Base-by-base conservation (phyloP, 495 filamentous ascomycete species). In the Parathielavia hyrcaniae region DNA sequence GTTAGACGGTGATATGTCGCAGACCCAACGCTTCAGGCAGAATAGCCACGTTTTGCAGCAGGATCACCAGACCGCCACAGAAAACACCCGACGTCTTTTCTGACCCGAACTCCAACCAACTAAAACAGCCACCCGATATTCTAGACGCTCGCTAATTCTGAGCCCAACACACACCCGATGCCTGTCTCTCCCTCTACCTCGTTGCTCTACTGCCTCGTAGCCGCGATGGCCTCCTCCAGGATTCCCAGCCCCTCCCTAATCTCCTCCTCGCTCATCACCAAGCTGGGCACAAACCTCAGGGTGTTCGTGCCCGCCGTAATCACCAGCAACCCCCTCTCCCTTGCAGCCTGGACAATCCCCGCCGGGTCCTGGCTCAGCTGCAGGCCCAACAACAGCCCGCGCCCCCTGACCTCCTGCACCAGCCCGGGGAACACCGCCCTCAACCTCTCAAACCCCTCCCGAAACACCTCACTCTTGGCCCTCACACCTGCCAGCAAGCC, bases 251-350 rank as follows among this genome's bases (percentile, higher is more conserved):
- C 90, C 55, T 85, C 78, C 61, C 83, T 72, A 38, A 97, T 89
- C 75, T 95, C 85, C 17, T 78, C 82, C 52, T 89, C 82, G 4
- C 79, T 83, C 58, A 98, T 85, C 4, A 85, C 82, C 67, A 96
- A 71, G 50, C 87, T 84, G 59, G 91, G 91, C 57, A 96, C 88
- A 64, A 96, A 93, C 34, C 91, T 78, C 45, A 96, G 71, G 47
- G 89, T 92, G 65, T 97, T 92, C 5, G 83, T 88, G 4, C 93
- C 93, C 35, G 89, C 90, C 1, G 89, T 96, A 64, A 98, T 97
- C 17, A 97, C 77, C 67, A 98, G 64, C 73, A 98, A 64, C 0
- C 93, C 95, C 48, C 91, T 76, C 77, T 98, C 91, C 57, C 95
- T 75, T 26, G 90, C 91, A 3, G 90, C 91, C 53, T 82, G 88